Evolutionary conservation across 305 asterid species (phyloP).

Genomic region (Fraxinus albicans): DNA sequence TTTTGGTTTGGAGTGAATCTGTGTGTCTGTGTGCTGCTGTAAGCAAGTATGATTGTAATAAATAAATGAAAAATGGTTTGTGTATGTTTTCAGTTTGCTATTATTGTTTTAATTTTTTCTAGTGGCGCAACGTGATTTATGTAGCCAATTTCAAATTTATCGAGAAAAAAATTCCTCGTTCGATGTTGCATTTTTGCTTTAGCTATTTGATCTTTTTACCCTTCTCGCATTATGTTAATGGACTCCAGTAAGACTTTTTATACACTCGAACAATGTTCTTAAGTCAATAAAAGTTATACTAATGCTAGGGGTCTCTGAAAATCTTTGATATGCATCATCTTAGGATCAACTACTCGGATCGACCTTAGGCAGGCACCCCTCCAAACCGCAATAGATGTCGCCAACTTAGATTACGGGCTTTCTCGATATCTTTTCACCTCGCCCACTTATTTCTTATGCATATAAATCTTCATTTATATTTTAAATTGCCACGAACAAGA

Average conservation of each 20-base stretch:
- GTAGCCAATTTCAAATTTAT: background rate
- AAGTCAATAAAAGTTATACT: too few relatives aligned
- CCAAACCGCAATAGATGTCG: background rate
- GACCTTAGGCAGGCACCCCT: background rate
- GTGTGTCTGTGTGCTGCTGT: constrained; percentile 21
- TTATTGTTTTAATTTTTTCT: background rate
- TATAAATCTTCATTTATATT: constrained; percentile 6
- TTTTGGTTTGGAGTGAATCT: constrained; percentile 9
- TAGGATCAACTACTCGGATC: background rate
- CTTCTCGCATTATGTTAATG: too few relatives aligned
- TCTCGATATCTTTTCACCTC: background rate
- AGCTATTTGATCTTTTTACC: too few relatives aligned
- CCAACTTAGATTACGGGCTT: background rate
- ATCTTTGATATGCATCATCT: background rate
- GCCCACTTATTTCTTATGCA: background rate
- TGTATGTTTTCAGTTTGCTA: background rate
- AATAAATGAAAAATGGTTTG: background rate
- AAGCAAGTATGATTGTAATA: background rate
- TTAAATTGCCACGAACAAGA: background rate
- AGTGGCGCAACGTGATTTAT: background rate
- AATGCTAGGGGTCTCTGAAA: too few relatives aligned
- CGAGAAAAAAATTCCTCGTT: background rate
- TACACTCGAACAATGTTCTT: too few relatives aligned
- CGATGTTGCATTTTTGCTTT: background rate
- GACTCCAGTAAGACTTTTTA: too few relatives aligned